Evolutionary conservation across 192 early-diverging fungal species (phyloP).

Genomic region (Coemansia nantahalensis): DNA sequence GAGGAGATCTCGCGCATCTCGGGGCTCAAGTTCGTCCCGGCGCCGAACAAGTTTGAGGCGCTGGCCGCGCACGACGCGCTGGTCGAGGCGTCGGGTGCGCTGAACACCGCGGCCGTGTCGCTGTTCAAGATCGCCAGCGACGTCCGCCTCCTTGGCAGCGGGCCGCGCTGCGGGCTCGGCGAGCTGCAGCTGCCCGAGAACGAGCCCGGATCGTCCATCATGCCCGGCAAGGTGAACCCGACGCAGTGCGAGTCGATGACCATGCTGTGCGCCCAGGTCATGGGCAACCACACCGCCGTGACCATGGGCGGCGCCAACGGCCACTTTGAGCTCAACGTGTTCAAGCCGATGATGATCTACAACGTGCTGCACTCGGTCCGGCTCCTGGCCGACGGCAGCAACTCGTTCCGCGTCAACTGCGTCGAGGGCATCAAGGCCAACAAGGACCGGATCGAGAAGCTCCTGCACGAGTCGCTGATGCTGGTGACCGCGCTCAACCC

Average conservation of each 20-base stretch:
- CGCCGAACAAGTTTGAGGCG: conserved; percentile 99
- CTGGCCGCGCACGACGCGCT: conserved; percentile 98
- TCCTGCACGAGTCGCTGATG: conserved; percentile 95
- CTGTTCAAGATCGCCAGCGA: conserved; percentile 99
- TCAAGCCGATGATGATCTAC: conserved; percentile 99
- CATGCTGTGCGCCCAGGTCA: conserved; percentile 98
- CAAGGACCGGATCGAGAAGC: conserved; percentile 80
- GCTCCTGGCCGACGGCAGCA: conserved; percentile 78
- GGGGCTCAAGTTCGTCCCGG: conserved; percentile 87
- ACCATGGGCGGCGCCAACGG: conserved; percentile 92
- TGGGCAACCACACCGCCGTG: conserved; percentile 97
- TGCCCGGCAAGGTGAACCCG: conserved; percentile 99
- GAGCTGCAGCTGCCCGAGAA: conserved; percentile 97
- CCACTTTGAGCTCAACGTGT: conserved; percentile 99
- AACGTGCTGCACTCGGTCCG: conserved; percentile 94
- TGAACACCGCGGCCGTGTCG: conserved; percentile 93
- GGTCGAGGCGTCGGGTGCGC: conserved; percentile 91
- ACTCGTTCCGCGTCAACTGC: conserved; percentile 96
- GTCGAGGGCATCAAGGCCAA: conserved; percentile 93
- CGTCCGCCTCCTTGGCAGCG: conserved; percentile 94
- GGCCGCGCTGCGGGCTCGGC: conserved; percentile 96
- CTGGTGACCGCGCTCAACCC: conserved; percentile 99
- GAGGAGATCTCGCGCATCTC: conserved; percentile 85
- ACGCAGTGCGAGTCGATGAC: conserved; percentile 99
- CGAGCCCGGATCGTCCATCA: conserved; percentile 98